Conservation (phyloP, 2,329 filamentous ascomycete species). For the Penicillium occitanis region DNA sequence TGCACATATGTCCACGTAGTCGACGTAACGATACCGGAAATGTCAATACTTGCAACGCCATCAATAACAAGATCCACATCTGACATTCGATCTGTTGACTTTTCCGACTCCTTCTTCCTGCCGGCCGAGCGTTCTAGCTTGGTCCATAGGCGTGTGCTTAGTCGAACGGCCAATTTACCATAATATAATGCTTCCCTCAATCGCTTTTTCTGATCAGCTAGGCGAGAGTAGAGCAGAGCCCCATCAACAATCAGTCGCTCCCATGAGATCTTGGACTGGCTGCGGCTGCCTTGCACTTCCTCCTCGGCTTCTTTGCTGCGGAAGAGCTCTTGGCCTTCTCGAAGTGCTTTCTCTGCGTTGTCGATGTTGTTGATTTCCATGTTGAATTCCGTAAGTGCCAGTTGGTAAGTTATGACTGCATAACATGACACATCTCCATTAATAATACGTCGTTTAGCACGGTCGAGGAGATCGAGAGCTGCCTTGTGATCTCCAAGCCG, state of each 20-base stretch:
- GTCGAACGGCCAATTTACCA: conserved; percentile 49
- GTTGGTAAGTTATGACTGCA: conserved; percentile 59
- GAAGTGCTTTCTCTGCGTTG: conserved; percentile 52
- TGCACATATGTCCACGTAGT: conserved; percentile 49
- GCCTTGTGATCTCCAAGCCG: conserved; percentile 61
- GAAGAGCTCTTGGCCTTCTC: conserved; percentile 31
- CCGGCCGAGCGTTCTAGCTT: conserved; percentile 49
- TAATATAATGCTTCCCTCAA: conserved; percentile 49
- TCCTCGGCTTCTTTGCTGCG: conserved; percentile 33
- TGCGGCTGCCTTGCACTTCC: conserved; percentile 35
- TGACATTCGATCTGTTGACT: conserved; percentile 26
- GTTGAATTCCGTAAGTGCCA: conserved; percentile 73
- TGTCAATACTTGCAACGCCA: conserved; percentile 40
- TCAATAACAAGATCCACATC: conserved; percentile 41
- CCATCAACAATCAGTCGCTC: conserved; percentile 61
- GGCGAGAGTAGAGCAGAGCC: conserved; percentile 63
- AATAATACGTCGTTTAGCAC: conserved; percentile 54
- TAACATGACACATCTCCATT: conserved; percentile 45
- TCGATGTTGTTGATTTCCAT: conserved; percentile 65
- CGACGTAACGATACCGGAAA: conserved; percentile 36
- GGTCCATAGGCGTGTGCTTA: conserved; percentile 54
- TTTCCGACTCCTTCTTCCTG: conserved; percentile 34
- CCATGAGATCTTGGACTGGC: conserved; percentile 43
- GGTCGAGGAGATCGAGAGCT: conserved; percentile 58
- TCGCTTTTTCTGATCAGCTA: conserved; percentile 59